Conservation (phyloP, 2,329 filamentous ascomycete species). For the Fusarium euwallaceae region DNA sequence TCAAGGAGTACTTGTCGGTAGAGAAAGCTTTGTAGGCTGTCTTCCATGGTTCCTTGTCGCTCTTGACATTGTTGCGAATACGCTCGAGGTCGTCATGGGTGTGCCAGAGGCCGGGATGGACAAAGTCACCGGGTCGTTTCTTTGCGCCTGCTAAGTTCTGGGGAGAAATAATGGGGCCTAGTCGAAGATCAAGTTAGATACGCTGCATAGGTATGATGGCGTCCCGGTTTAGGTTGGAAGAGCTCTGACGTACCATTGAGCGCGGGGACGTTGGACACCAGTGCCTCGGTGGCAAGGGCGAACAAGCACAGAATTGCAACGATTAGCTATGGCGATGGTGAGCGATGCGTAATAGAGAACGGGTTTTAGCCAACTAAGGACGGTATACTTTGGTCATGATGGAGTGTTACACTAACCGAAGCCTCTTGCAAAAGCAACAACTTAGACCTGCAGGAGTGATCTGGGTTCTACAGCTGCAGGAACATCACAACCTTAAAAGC, state of each 20-base stretch:
- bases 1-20: background rate
- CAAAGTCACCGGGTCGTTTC: constrained; percentile 36
- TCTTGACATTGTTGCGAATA: constrained; percentile 43
- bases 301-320: background rate
- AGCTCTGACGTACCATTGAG: background rate
- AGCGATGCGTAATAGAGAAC: too few species aligned
- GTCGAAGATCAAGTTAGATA: background rate
- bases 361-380: too few species aligned
- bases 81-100: constrained; percentile 50
- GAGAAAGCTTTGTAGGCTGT: background rate
- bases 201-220: too few species aligned
- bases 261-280: background rate
- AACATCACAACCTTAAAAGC: background rate
- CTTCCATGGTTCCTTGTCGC: constrained; percentile 25
- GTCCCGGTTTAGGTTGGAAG: background rate
- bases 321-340: background rate
- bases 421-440: background rate
- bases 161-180: background rate
- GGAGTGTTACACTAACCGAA: background rate
- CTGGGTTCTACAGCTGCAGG: background rate
- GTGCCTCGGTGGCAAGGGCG: background rate
- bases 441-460: background rate
- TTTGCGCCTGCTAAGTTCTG: background rate
- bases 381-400: background rate
- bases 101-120: constrained; percentile 51